Base-by-base conservation (phyloP, 192 early-diverging fungal genomes). In the Coemansia sp. region DNA sequence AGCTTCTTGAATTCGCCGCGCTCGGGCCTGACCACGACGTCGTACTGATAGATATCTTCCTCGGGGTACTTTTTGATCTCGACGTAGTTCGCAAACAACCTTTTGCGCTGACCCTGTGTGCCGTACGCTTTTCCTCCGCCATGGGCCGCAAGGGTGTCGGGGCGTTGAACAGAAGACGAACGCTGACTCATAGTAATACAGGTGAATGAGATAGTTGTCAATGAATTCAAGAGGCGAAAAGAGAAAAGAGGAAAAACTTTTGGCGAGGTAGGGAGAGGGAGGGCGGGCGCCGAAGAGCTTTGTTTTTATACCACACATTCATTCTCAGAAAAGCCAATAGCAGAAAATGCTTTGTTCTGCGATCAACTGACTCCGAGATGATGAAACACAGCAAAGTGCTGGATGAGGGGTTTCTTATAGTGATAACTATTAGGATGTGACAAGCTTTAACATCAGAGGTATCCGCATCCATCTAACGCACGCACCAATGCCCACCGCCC, bases 41-140 rank as follows among this genome's bases (percentile, higher is more conserved):
- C 93, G 81, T 97, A 98, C 67, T 97, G 97, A 76, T 92, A 87
- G n/a, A 98, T 87, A 5, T 88, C 88, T 0, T 71, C 82, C 16
- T 87, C 73, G 4, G 91, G 89, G 15, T 93, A 87, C 27, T 85
- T 81, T 33, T 73, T 79, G 36, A 98, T 76, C 61, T 92, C 89
- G 71, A 95, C 93, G 71, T 93, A 93, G 80, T 98, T 98, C 24
- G 86, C 81, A 0, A 80, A 55, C 6, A 94, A 87, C 7, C 61
- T 67, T 24, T 84, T 69, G 7, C 52, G 62, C 11, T 74, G 72
- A 22, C 91, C 91, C 11, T 18, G 20, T 2, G 43, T 73, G 57
- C 90, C 91, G 52, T 43, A 73, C 2, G 61, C 5, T 20, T 36
- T 38, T 41, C 36, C 34, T n/a, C 27, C n/a, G 11, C n/a, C 54